Evolutionary conservation across 345 rosid genomes (phyloP).

Genomic region (Fremontodendron californicum): DNA sequence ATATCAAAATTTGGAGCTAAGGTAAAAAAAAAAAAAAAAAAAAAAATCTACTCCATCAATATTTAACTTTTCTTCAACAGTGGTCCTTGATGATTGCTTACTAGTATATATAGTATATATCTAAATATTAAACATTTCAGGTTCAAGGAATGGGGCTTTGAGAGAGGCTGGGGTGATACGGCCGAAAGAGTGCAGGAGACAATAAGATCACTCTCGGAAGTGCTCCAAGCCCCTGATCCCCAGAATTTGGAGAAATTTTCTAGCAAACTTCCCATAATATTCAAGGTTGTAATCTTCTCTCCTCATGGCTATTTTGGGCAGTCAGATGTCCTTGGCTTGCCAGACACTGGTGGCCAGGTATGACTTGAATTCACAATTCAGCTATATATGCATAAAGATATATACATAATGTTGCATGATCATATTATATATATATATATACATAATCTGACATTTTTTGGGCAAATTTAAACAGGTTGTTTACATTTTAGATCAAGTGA

Average conservation of each 20-base stretch:
- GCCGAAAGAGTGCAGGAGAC: slow-evolving; percentile 66
- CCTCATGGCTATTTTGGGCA: slow-evolving; percentile 92
- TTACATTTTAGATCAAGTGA: slow-evolving; percentile 89
- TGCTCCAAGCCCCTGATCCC: slow-evolving; percentile 87
- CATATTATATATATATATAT: too few relatives aligned
- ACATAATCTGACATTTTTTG: background rate
- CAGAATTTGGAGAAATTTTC: slow-evolving; percentile 49
- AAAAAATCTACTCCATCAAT: background rate
- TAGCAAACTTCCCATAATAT: slow-evolving; percentile 55
- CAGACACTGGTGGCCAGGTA: slow-evolving; percentile 87
- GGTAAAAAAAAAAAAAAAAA: slow-evolving; percentile 23
- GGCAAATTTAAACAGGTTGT: slow-evolving; percentile 49
- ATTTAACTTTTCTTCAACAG: background rate
- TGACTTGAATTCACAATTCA: background rate
- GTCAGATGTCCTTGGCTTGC: slow-evolving; percentile 84
- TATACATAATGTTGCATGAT: too few relatives aligned
- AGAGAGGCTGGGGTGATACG: slow-evolving; percentile 89
- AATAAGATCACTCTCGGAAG: slow-evolving; percentile 69
- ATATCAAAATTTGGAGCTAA: slow-evolving; percentile 51
- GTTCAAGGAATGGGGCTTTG: slow-evolving; percentile 88
- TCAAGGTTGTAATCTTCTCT: slow-evolving; percentile 79
- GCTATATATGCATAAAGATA: too few relatives aligned
- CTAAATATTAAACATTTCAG: slow-evolving; percentile 28
- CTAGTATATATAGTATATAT: background rate
- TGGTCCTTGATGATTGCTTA: background rate